Conservation (phyloP, 2,329 filamentous ascomycete species). For the Calonectria honghensis region DNA sequence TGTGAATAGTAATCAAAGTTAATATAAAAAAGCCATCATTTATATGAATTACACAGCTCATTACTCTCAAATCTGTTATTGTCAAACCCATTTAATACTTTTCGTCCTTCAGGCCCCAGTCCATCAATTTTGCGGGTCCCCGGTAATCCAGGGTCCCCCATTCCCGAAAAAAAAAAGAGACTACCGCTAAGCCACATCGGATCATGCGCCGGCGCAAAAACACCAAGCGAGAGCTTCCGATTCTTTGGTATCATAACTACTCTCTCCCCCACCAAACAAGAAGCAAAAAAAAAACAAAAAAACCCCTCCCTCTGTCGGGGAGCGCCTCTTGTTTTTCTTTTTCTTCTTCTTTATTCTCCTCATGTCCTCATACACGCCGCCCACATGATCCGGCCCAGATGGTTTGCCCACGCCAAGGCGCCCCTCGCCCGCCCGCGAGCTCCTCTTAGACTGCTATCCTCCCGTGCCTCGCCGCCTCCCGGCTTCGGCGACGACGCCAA, state of each 20-base stretch:
- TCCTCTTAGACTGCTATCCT: slow-evolving; percentile 36
- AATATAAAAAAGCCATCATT: neutral
- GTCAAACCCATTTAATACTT: neutral
- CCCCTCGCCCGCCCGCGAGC: slow-evolving; percentile 37
- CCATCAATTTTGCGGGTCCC: slow-evolving; percentile 19
- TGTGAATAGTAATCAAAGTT: neutral
- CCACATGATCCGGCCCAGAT: slow-evolving; percentile 58
- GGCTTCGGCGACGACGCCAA: neutral
- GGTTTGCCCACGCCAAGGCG: slow-evolving; percentile 52
- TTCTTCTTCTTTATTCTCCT: slow-evolving; percentile 5
- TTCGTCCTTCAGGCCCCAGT: neutral
- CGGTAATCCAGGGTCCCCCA: slow-evolving; percentile 4
- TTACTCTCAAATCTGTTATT: neutral
- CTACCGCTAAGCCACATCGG: slow-evolving; percentile 48
- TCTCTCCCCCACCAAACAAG: neutral
- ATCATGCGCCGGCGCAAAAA: slow-evolving; percentile 37
- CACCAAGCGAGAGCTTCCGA: slow-evolving; percentile 27
- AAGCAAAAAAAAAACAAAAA: neutral
- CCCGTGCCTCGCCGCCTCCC: neutral
- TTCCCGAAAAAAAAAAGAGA: slow-evolving; percentile 11
- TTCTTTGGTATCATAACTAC: slow-evolving; percentile 22
- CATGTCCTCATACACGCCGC: slow-evolving; percentile 48
- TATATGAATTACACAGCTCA: neutral
- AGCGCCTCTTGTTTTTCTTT: slow-evolving; percentile 11
- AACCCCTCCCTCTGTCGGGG: neutral